Base-by-base conservation (phyloP, 768 basidiomycete genomes). In the Xanthoconium purpureum region DNA sequence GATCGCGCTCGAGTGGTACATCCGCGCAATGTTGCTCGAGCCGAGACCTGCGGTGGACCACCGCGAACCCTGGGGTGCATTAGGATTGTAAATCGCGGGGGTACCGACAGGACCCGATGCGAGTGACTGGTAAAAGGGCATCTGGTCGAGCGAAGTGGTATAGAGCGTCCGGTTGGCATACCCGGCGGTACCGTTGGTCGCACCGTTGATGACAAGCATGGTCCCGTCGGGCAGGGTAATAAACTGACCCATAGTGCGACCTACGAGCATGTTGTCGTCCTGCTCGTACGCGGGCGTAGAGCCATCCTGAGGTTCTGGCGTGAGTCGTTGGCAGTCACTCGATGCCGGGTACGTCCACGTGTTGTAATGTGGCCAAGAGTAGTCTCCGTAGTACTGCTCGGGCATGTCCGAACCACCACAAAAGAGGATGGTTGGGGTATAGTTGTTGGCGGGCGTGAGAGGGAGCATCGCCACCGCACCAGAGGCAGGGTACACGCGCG, bases 1-100 rank as follows among this genome's bases (percentile, higher is more conserved):
- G n/a, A 95, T 80, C 10, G 93, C 94, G 0, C 84, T 82, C 0
- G 94, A 96, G 74, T 98, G 96, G 73, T 98, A 98, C 66, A 98
- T 72, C 52, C 94, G 80, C 44, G 94, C 78, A 56, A 94, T 87
- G 14, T 61, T 77, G 0, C 88, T 85, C 0, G 82, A 77, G 6
- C 68, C 66, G 9, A 94, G 71, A 18, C 88, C 87, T 0, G 78
- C 76, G 38, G 78, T 85, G 37, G 88, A 87, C 89, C 87, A 94
- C 17, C 88, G 84, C 37, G 74, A 75, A 7, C 95, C 95, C 13
- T 75, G 64, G 5, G 91, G 80, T 1, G 84, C 82, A 35, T 79
- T 82, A 6, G 91, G 88, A 67, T 94, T 84, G 73, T 94, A 97
- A 57, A 94, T 80, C 0, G 88, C 87, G n/a, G 93, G 92, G 6